Percentiles rank a stretch among this genome's conserved stretches.
Evolutionary conservation across 139 green algal genomes (phyloP).

Genomic region (Micromonas commoda): DNA sequence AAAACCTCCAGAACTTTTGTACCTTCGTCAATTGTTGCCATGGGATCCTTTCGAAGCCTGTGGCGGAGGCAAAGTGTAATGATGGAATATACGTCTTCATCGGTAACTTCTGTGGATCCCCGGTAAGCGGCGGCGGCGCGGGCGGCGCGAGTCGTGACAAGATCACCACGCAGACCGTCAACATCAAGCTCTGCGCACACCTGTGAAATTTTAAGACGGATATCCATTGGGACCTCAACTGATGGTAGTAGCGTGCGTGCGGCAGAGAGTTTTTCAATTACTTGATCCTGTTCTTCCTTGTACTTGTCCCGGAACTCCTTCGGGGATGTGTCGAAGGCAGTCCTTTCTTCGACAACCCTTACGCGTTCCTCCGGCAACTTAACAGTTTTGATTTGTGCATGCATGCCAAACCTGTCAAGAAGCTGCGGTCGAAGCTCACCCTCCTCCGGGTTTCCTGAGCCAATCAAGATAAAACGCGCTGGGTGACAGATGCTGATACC

Average conservation of each 20-base stretch:
- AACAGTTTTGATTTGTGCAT: conserved; percentile 61
- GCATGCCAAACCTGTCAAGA: conserved; percentile 87
- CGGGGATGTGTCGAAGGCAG: conserved; percentile 70
- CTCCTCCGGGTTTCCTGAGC: conserved; percentile 71
- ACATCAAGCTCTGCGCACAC: conserved; percentile 79
- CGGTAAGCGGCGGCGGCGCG: conserved; percentile 63
- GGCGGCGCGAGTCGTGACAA: conserved; percentile 69
- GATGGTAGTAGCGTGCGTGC: neutral
- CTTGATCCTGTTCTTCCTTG: neutral
- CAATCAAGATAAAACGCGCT: conserved; percentile 89
- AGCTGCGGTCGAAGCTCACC: conserved; percentile 90
- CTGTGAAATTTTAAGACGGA: conserved; percentile 55
- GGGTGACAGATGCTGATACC: conserved; percentile 82
- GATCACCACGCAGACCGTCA: conserved; percentile 85
- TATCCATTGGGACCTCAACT: conserved; percentile 16
- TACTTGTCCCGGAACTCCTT: conserved; percentile 35
- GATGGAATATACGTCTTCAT: conserved; percentile 66
- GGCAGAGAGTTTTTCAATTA: neutral
- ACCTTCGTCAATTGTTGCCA: conserved; percentile 16
- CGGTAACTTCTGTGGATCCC: conserved; percentile 47
- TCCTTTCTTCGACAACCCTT: conserved; percentile 75
- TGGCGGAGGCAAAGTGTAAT: conserved; percentile 77
- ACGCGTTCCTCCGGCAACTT: conserved; percentile 61
- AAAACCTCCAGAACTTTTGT: conserved; percentile 7
- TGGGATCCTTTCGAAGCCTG: conserved; percentile 79